Conservation (phyloP, 2,329 filamentous ascomycete genomes). For the Aspergillus vadensis region DNA sequence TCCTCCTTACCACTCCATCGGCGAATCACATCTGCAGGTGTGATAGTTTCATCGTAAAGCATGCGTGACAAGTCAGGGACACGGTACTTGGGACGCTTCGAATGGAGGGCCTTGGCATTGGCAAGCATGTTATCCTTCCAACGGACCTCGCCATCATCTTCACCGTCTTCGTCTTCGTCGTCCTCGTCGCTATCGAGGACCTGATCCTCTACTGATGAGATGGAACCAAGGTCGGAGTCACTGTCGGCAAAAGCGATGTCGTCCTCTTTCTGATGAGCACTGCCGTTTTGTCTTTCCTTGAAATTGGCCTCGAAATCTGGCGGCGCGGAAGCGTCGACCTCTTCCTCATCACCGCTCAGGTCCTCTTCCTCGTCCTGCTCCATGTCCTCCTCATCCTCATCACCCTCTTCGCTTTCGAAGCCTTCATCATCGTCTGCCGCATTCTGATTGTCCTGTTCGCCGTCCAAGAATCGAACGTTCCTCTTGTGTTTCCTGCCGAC, state of each 20-base stretch:
- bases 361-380: conserved; percentile 46
- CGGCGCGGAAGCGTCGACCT: conserved; percentile 43
- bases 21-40: conserved; percentile 72
- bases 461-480: conserved; percentile 54
- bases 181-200: conserved; percentile 55
- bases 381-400: conserved; percentile 53
- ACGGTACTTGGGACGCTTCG: conserved; percentile 70
- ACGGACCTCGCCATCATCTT: conserved; percentile 70
- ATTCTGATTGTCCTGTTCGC: conserved; percentile 53
- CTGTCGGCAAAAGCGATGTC: conserved; percentile 92
- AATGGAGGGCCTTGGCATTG: conserved; percentile 71
- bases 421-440: conserved; percentile 60
- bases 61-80: conserved; percentile 80
- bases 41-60: conserved; percentile 82
- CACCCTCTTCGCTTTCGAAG: conserved; percentile 55
- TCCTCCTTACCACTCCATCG: conserved; percentile 76
- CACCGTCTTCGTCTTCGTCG: conserved; percentile 57
- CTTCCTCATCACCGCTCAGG: conserved; percentile 39
- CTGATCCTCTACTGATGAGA: conserved; percentile 66
- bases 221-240: conserved; percentile 90
- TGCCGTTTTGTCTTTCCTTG: conserved; percentile 53
- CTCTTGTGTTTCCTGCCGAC: conserved; percentile 57
- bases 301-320: conserved; percentile 48
- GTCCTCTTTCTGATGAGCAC: conserved; percentile 59
- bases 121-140: conserved; percentile 90